A percentile compares a stretch with the other conserved stretches of the same genome.
These are phyloP conservation scores for Carex littledalei DNA, from an alignment of 176 grass and related monocot genomes.

Conservation along the genomic window DNA sequence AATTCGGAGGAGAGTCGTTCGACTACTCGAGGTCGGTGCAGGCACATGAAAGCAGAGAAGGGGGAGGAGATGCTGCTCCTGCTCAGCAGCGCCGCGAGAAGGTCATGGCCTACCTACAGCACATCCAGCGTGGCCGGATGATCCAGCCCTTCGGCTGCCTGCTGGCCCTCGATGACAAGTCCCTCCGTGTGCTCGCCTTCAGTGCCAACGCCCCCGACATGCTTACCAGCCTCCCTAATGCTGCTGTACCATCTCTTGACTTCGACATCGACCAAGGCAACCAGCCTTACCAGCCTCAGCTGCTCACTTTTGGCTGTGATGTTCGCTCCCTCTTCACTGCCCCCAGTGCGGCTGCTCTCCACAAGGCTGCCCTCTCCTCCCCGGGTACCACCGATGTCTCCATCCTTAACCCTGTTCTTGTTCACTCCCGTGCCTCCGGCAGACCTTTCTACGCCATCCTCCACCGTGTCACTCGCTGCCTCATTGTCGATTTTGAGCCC, in stretches of 20 bases:
- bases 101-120: constrained; percentile 81
- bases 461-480: constrained; percentile 69
- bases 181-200: constrained; percentile 59
- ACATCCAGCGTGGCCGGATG: constrained; percentile 70
- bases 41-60: not conserved
- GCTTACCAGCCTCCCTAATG: constrained; percentile 62
- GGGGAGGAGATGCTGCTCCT: not conserved
- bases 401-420: constrained; percentile 74
- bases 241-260: constrained; percentile 57
- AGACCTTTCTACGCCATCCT: constrained; percentile 90
- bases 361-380: constrained; percentile 61
- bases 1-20: constrained; percentile 50
- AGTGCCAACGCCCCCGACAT: constrained; percentile 80
- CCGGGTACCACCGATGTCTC: constrained; percentile 44
- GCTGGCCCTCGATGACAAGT: constrained; percentile 75
- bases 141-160: constrained; percentile 89
- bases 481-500: constrained; percentile 82
- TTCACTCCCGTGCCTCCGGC: constrained; percentile 82
- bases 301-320: constrained; percentile 62
- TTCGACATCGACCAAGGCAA: not conserved
- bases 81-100: constrained; percentile 33
- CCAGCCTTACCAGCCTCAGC: constrained; percentile 15
- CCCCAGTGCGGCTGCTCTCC: constrained; percentile 51
- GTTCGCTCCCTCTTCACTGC: constrained; percentile 65
- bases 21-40: constrained; percentile 78